Base-by-base conservation (phyloP, 441 rosid genomes). In the Capsella rubella region DNA sequence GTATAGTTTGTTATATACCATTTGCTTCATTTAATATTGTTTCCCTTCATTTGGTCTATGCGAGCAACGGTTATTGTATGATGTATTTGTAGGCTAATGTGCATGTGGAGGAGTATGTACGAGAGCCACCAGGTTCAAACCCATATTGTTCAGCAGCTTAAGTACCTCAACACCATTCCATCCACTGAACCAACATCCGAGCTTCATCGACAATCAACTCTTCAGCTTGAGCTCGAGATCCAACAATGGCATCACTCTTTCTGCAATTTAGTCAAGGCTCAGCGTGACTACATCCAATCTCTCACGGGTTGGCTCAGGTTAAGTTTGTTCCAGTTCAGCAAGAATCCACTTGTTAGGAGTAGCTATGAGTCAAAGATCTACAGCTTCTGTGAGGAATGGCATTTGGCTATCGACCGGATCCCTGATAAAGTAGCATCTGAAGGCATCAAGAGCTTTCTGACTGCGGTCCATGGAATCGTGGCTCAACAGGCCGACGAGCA, bases 61-160 rank as follows among this genome's bases (percentile, higher is more conserved):
- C 69, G 70, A 53, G 9, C 37, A 45, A 43, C 15, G 46, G 45
- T 67, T 72, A 14, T 62, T 67, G 55, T 45, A 34, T 46, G 8
- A 60, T 67, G 74, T 46, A 28, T 63, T 21, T 68, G 82, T 81
- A 93, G 98, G 56, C 73, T 85, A 78, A 94, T 90, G 97, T 82
- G 88, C 78, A 94, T 94, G 99, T 94, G 98, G 98, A 94, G 95
- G 85, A 85, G 92, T 87, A 94, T 89, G 99, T 94, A 94, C 34
- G 97, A 94, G 84, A 87, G 90, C 67, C 99, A 94, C 74, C 99
- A 92, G 71, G 99, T 90, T 73, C 98, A 94, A 67, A 89, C 87
- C 0, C 98, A 90, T 82, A 94, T 94, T 25, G 96, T 89, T 72
- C 92, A 90, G 81, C 98, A 94, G 84, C 96, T 94, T 60, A 91